Base-by-base conservation (phyloP, 345 rosid genomes). In the Sisymbrium altissimum region DNA sequence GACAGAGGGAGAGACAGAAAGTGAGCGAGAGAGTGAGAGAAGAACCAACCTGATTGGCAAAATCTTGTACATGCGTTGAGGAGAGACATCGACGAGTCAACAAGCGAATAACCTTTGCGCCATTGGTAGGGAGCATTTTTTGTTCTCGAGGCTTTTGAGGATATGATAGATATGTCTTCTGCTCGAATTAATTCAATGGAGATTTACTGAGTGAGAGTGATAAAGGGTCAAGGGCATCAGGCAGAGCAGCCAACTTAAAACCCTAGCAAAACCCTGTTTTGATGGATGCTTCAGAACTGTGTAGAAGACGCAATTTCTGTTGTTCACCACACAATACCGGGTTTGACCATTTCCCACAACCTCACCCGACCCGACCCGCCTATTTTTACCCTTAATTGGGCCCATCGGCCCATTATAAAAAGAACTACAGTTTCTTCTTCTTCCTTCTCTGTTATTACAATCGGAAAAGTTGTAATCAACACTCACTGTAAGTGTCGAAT, bases 61-160 rank as follows among this genome's bases (percentile, higher is more conserved):
- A 81, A 43, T 79, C 83, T 30, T 63, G 73, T 25, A 75, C 33
- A 78, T 73, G 77, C 29, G 52, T 18, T 39, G 81, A 75, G 17
- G 84, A 68, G 77, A 75, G 72, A 36, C 85, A 78, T 65, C 87
- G 88, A 62, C 88, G 86, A 74, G 82, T 73, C 61, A 86, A 60
- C 77, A 72, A 79, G 33, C 74, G 84, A 66, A 86, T 72, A 72
- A 89, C 84, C 75, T 83, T 87, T 50, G 77, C 80, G 80, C 97
- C 95, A 76, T 75, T 83, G 40, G 85, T 70, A 52, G 88, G 86
- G 70, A 82, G 83, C 97, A 93, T 93, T 76, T 76, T 79, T 36
- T n/a, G n/a, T 78, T 40, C 46, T 43, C 41, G 35, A 48, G 13
- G 59, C 30, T 23, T 59, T 59, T 6, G 0, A 23, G 36, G 44